Evolutionary conservation across 345 rosid genomes (phyloP), one percentile per base, ranked within the genome.

Genomic region (Streptanthus diversifolius): DNA sequence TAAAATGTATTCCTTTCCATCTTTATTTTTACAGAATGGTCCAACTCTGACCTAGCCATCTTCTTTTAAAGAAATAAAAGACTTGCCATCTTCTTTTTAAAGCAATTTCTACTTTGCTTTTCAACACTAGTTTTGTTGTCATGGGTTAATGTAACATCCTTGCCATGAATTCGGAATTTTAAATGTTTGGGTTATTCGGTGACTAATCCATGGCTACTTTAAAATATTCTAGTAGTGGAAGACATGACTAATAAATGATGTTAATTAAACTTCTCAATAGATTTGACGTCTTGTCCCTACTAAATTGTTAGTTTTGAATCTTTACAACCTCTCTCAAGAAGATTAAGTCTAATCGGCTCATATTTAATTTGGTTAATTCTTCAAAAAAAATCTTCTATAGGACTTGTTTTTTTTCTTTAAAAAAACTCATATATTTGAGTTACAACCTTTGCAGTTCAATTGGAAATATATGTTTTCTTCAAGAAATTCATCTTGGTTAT

Each of bases 31-130:
- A 36, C 29, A 54, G 37, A 24, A 55, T 55, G 57, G 71, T 35
- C 70, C 77, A 64, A 2, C 44, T 73, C 70, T 58, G 37, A 55
- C 19, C 29, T 22, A 45, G 39, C 18, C 71, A 55, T 64, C 60
- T 32, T 64, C n/a, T 32, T 57, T 44, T 47, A 3, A 47, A 15
- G 6, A 15, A 5, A 6, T 1, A 7, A 43, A 44, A 44, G 21
- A 19, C 14, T 19, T 5, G 2, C 19, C 14, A 47, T 21, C 29
- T 21, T 48, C 29, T 32, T 37, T 43, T 63, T 11, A 12, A 22
- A 55, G n/a, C 37, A 73, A 73, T 35, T 3, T 55, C 29, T 63
- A 5, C 19, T 53, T 24, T 72, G 35, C 53, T 33, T 54, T 40
- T 29, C 0, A 14, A 73, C 41, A 40, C 32, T 37, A 7, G 18